Evolutionary conservation across 192 early-diverging fungal species (phyloP).

Genomic region (Umbelopsis sp.): DNA sequence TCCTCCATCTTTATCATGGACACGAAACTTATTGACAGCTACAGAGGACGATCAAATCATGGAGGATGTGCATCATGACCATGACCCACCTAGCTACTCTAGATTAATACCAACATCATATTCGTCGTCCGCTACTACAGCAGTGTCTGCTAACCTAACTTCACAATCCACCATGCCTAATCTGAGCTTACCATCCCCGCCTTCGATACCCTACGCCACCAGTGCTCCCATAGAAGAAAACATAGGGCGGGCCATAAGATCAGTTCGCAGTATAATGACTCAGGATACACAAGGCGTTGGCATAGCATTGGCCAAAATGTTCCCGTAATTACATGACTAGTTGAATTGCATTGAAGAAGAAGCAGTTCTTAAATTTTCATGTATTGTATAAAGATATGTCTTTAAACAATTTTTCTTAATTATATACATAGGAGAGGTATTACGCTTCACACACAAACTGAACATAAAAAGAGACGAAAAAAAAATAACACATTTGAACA

Average conservation of each 20-base stretch:
- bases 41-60: background rate
- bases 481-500: background rate
- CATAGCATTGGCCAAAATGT: background rate
- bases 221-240: background rate
- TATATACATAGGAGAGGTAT: constrained; percentile 13
- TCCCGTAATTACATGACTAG: background rate
- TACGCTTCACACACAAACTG: background rate
- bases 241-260: background rate
- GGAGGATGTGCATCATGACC: constrained; percentile 5
- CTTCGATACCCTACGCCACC: background rate
- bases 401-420: background rate
- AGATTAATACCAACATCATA: constrained; percentile 1
- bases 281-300: constrained; percentile 13
- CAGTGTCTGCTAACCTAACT: background rate
- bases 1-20: constrained; percentile 11
- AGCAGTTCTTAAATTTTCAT: constrained; percentile 14
- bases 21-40: background rate
- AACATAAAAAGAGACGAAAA: background rate
- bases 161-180: background rate
- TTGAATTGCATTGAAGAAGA: background rate
- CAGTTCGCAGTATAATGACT: background rate
- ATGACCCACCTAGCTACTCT: background rate
- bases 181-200: background rate
- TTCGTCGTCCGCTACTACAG: background rate
- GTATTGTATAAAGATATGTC: background rate